A percentile compares a stretch with the other conserved stretches of the same genome.
These are phyloP conservation scores for Gracilaria domingensis DNA, from an alignment of 23 red algal species.

Conservation along the genomic window DNA sequence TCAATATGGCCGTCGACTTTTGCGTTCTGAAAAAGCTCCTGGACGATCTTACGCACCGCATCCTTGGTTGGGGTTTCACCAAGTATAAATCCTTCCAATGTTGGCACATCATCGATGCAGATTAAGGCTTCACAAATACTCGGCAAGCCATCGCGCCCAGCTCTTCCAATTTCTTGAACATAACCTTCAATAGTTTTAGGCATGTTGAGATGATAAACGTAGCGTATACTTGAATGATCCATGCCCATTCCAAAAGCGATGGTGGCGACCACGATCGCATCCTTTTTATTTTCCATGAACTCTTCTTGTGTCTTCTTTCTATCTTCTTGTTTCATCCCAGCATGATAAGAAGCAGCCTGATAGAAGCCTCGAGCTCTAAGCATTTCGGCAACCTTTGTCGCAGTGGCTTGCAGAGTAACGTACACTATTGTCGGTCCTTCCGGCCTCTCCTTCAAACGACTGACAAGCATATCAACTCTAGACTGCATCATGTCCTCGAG, in stretches of 20 bases:
- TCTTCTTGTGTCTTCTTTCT: constrained; percentile 70
- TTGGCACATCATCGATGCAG: constrained; percentile 75
- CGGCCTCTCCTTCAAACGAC: constrained; percentile 60
- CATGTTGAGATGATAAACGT: constrained; percentile 88
- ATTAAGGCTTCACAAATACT: constrained; percentile 64
- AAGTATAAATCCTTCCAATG: constrained; percentile 54
- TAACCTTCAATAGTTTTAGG: constrained; percentile 85
- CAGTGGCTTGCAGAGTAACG: constrained; percentile 82
- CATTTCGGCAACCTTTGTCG: constrained; percentile 65
- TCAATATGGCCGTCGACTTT: constrained; percentile 56
- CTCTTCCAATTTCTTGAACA: constrained; percentile 89
- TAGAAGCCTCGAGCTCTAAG: constrained; percentile 67
- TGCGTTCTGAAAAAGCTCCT: constrained; percentile 3
- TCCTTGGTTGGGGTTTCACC: constrained; percentile 30
- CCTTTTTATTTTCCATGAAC: constrained; percentile 70
- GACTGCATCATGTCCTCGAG: constrained; percentile 21
- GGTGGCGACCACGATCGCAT: constrained; percentile 89
- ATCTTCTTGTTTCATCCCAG: constrained; percentile 86
- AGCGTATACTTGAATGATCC: constrained; percentile 90
- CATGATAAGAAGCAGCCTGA: constrained; percentile 82
- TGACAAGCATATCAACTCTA: constrained; percentile 48
- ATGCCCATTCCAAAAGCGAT: constrained; percentile 99
- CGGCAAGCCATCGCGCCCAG: constrained; percentile 83
- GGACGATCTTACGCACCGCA: constrained; percentile 22
- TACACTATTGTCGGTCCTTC: constrained; percentile 83